These are phyloP conservation scores for Trametopsis cervina DNA, from an alignment of 768 basidiomycete species.

Conservation along the genomic window DNA sequence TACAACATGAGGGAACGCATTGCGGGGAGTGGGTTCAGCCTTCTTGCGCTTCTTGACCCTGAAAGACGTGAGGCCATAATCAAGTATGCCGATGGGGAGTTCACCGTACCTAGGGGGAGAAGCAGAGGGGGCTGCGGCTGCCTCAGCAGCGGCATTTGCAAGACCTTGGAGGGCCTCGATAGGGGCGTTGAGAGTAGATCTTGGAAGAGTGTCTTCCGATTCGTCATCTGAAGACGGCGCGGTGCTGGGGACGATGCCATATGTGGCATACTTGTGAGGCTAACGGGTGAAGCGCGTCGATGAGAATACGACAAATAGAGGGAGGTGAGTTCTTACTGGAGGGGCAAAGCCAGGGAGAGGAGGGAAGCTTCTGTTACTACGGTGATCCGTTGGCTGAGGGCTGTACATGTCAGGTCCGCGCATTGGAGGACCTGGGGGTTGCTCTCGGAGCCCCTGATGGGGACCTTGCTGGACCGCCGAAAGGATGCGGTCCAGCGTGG, in stretches of 20 bases:
- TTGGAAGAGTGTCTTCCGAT: slow-evolving; percentile 82
- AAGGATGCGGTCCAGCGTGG: slow-evolving; percentile 78
- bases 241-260: slow-evolving; percentile 82
- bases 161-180: slow-evolving; percentile 92
- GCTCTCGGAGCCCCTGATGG: slow-evolving; percentile 13
- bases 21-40: slow-evolving; percentile 75
- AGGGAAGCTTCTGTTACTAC: slow-evolving; percentile 46
- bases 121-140: slow-evolving; percentile 71
- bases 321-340: slow-evolving; percentile 51
- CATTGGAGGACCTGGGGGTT: slow-evolving; percentile 9
- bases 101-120: slow-evolving; percentile 48
- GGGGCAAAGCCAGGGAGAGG: slow-evolving; percentile 89
- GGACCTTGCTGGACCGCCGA: slow-evolving; percentile 49
- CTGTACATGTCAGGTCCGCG: slow-evolving; percentile 21
- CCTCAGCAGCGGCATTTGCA: slow-evolving; percentile 93
- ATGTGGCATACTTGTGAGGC: slow-evolving; percentile 88
- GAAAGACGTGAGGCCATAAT: slow-evolving; percentile 1
- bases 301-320: slow-evolving; percentile 3
- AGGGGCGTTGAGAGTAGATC: slow-evolving; percentile 81
- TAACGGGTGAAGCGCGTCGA: slow-evolving; percentile 24
- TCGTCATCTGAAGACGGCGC: slow-evolving; percentile 87
- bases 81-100: neutral
- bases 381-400: slow-evolving; percentile 24
- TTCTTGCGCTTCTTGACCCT: slow-evolving; percentile 83
- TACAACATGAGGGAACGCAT: slow-evolving; percentile 84